Conservation (phyloP, 768 basidiomycete genomes). For the Lactarius sp. region DNA sequence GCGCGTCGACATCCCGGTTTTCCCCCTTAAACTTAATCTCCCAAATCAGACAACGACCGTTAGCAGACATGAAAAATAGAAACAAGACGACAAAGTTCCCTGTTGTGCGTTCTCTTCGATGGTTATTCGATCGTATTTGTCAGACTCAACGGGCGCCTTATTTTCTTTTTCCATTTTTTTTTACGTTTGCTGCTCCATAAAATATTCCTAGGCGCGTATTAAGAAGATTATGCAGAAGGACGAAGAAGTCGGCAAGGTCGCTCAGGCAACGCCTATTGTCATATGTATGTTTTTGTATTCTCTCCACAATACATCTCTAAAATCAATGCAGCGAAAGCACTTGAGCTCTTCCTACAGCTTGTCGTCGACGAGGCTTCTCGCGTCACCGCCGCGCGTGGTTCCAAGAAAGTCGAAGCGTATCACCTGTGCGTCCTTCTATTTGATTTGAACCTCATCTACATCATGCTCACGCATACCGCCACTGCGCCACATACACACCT, state of each 20-base stretch:
- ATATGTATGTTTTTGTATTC: constrained; percentile 64
- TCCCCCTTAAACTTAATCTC: neutral
- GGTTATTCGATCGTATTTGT: neutral
- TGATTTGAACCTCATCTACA: neutral
- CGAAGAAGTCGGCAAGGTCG: constrained; percentile 97
- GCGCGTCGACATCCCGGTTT: neutral
- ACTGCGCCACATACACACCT: neutral
- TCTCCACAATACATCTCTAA: neutral
- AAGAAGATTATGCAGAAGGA: constrained; percentile 99
- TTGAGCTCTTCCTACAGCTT: constrained; percentile 85
- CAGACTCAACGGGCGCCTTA: neutral
- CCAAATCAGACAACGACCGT: neutral
- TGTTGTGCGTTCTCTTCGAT: constrained; percentile 51
- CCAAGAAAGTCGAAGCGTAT: constrained; percentile 88
- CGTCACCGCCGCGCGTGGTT: constrained; percentile 70
- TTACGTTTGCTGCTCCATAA: neutral
- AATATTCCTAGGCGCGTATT: constrained; percentile 71
- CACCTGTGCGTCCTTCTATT: constrained; percentile 64
- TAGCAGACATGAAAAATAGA: constrained; percentile 69
- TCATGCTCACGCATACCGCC: neutral
- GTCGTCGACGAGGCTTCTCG: constrained; percentile 80
- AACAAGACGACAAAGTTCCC: constrained; percentile 91
- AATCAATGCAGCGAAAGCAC: constrained; percentile 68
- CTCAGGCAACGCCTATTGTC: constrained; percentile 91
- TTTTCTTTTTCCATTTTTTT: neutral